Evolutionary conservation across 1,284 basidiomycete species (phyloP).

Genomic region (Pholiota adiposa): DNA sequence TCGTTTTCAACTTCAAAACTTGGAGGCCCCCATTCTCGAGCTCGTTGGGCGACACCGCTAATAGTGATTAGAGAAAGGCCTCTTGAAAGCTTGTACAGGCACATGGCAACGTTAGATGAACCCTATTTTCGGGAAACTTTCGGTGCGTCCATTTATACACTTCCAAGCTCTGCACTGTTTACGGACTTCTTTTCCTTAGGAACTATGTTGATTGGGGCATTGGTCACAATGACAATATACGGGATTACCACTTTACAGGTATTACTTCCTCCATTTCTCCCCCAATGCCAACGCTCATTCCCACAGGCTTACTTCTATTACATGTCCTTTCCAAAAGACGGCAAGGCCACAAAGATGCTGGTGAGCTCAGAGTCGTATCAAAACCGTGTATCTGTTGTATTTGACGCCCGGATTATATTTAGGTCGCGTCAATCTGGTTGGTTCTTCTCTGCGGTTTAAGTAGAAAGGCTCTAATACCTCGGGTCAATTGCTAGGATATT

Average conservation of each 20-base stretch:
- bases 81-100: not conserved
- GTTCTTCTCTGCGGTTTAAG: conserved; percentile 11
- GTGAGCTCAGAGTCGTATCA: conserved; percentile 30
- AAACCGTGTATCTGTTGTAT: conserved; percentile 1
- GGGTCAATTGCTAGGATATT: conserved; percentile 35
- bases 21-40: not conserved
- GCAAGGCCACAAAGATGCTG: conserved; percentile 33
- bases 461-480: not conserved
- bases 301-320: conserved; percentile 46
- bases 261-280: conserved; percentile 2
- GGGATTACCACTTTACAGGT: conserved; percentile 46
- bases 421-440: conserved; percentile 33
- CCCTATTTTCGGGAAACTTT: conserved; percentile 32
- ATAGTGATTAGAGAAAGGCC: not conserved
- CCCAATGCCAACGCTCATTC: not conserved
- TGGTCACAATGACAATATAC: conserved; percentile 7
- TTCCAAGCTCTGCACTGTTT: not conserved
- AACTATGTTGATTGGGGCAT: conserved; percentile 18
- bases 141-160: conserved; percentile 25
- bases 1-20: not conserved
- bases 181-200: conserved; percentile 20
- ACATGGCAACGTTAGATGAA: conserved; percentile 8
- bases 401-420: not conserved
- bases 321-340: conserved; percentile 40
- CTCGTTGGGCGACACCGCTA: not conserved